A percentile compares a stretch with the other conserved stretches of the same genome.
These are phyloP conservation scores for Escallonia herrerae DNA, from an alignment of 129 eudicot genomes.

Conservation along the genomic window DNA sequence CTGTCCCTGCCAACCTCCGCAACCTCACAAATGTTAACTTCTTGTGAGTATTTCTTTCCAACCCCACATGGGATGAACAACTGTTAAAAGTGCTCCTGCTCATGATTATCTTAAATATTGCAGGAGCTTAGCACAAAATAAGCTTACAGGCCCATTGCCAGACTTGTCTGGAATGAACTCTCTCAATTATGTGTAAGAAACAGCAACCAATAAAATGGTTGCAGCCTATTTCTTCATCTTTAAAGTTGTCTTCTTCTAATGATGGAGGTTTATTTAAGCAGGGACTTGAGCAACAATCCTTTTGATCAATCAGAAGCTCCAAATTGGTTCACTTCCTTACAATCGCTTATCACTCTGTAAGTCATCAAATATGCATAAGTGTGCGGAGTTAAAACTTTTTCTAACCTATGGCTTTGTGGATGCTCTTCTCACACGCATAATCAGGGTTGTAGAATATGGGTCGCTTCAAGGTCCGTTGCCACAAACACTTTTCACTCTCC, in stretches of 20 bases:
- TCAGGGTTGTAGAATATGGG: slow-evolving; percentile 39
- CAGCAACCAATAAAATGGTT: too few relatives aligned
- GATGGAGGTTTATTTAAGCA: slow-evolving; percentile 11
- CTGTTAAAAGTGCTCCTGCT: not conserved
- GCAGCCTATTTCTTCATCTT: not conserved
- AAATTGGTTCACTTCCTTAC: slow-evolving; percentile 36
- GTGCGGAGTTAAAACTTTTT: too few relatives aligned
- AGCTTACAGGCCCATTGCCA: slow-evolving; percentile 43
- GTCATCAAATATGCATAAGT: not conserved
- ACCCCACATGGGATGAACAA: not conserved
- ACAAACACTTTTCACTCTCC: slow-evolving; percentile 38
- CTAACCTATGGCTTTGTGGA: too few relatives aligned
- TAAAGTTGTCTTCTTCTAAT: not conserved
- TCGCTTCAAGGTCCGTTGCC: slow-evolving; percentile 62
- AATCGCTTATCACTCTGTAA: slow-evolving; percentile 43
- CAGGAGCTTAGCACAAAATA: slow-evolving; percentile 49
- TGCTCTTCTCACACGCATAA: not conserved
- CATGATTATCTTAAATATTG: not conserved
- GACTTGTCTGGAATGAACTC: slow-evolving; percentile 29
- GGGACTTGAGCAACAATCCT: slow-evolving; percentile 57
- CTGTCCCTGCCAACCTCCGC: slow-evolving; percentile 40
- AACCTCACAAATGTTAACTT: slow-evolving; percentile 30
- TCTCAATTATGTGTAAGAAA: slow-evolving; percentile 45
- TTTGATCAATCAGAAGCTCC: slow-evolving; percentile 29
- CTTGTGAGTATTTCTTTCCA: slow-evolving; percentile 18